Conservation (phyloP, 306 rosid species). For the Cucurbita pepo region DNA sequence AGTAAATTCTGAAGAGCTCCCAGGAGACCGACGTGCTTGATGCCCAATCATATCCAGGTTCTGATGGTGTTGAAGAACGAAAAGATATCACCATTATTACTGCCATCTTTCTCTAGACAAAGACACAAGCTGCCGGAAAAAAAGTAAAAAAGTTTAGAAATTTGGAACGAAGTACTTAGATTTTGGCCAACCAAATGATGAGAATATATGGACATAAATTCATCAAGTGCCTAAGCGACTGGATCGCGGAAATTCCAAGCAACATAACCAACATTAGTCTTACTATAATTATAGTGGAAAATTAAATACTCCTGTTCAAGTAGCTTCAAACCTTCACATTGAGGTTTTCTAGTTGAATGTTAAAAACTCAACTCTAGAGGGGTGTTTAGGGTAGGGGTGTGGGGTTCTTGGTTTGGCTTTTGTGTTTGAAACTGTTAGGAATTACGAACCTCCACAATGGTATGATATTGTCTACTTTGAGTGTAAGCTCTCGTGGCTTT, state of each 20-base stretch:
- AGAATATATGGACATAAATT: background rate
- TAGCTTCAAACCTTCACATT: background rate
- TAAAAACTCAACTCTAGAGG: background rate
- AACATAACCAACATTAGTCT: background rate
- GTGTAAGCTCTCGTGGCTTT: too few species aligned
- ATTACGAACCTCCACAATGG: too few species aligned
- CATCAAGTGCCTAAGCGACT: background rate
- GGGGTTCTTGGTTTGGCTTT: background rate
- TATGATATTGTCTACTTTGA: too few species aligned
- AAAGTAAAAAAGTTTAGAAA: background rate
- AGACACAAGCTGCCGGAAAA: conserved; percentile 43
- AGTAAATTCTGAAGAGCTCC: background rate
- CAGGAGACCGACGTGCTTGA: background rate
- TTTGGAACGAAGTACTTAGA: background rate
- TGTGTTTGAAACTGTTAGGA: background rate
- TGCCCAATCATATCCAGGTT: conserved; percentile 7
- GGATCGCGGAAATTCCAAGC: background rate
- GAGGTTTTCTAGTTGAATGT: background rate
- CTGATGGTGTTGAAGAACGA: background rate
- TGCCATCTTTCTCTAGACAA: conserved; percentile 32
- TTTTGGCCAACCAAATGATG: conserved; percentile 1
- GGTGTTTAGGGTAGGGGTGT: background rate
- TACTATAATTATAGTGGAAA: background rate
- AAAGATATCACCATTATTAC: conserved; percentile 10
- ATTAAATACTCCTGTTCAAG: background rate